These are phyloP conservation scores for Rhodotorula sphaerocarpa DNA, from an alignment of 768 basidiomycete genomes.

Conservation along the genomic window DNA sequence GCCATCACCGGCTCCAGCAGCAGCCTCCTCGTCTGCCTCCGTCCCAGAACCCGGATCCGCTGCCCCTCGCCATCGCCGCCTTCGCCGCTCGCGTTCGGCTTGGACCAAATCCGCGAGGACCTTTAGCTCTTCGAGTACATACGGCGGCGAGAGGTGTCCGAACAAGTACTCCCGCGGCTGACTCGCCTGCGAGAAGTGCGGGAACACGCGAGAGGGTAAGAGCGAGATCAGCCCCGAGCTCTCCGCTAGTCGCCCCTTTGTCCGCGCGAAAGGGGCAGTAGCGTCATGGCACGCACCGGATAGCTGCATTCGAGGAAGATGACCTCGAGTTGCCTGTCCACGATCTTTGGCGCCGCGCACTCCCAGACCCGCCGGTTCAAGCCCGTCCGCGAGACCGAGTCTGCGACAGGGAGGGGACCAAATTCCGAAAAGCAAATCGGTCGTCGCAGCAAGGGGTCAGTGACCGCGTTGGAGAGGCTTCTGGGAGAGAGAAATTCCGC, in stretches of 20 bases:
- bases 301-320: constrained; percentile 90
- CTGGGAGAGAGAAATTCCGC: background rate
- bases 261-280: constrained; percentile 42
- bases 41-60: no score
- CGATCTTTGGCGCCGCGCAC: constrained; percentile 65
- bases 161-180: constrained; percentile 61
- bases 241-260: no score
- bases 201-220: no score
- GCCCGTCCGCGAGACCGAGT: constrained; percentile 57
- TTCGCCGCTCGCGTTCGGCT: constrained; percentile 35
- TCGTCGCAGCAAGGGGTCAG: no score
- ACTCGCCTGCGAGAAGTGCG: no score
- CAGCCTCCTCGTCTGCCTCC: no score
- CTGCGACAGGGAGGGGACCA: no score
- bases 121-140: constrained; percentile 65
- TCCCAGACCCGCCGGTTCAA: constrained; percentile 69
- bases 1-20: no score
- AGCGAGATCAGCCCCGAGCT: no score
- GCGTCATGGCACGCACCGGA: constrained; percentile 8
- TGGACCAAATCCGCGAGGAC: constrained; percentile 61
- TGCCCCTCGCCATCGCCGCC: background rate
- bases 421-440: no score
- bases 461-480: no score
- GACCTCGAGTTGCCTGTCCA: constrained; percentile 56
- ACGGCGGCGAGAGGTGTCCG: constrained; percentile 78